These are phyloP conservation scores for Geotrichum australiense DNA, from an alignment of 1,139 yeast species.

Conservation along the genomic window DNA sequence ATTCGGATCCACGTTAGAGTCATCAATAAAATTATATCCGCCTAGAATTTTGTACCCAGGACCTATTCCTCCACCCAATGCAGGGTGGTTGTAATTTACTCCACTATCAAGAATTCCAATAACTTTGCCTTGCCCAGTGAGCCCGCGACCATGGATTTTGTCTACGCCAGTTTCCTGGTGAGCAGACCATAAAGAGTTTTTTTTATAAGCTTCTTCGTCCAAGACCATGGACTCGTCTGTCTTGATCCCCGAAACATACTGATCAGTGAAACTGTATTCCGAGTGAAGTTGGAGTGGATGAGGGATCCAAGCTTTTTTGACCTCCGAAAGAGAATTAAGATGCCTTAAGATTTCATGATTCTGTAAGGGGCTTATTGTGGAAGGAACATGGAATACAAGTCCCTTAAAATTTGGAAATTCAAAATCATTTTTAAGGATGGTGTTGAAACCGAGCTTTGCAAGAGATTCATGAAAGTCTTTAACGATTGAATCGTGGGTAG, in stretches of 20 bases:
- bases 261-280: background rate
- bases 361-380: background rate
- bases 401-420: conserved; percentile 9
- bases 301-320: conserved; percentile 11
- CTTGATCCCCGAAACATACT: background rate
- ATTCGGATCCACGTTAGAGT: background rate
- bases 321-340: conserved; percentile 10
- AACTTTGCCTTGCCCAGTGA: conserved; percentile 19
- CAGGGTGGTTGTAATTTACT: conserved; percentile 19
- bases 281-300: background rate
- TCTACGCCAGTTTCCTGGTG: conserved; percentile 22
- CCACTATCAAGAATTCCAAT: conserved; percentile 23
- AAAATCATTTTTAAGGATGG: conserved; percentile 4
- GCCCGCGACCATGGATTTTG: conserved; percentile 18
- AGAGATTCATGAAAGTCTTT: conserved; percentile 7
- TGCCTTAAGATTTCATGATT: too few relatives aligned
- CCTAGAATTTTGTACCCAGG: conserved; percentile 20
- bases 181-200: conserved; percentile 21
- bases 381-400: conserved; percentile 5
- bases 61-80: conserved; percentile 24
- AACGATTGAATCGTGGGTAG: conserved; percentile 1
- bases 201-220: background rate
- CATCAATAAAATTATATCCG: conserved; percentile 21
- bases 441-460: conserved; percentile 2
- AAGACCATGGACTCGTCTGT: background rate